These are phyloP conservation scores for Cardamine occulta DNA, from an alignment of 345 rosid species.

Conservation along the genomic window DNA sequence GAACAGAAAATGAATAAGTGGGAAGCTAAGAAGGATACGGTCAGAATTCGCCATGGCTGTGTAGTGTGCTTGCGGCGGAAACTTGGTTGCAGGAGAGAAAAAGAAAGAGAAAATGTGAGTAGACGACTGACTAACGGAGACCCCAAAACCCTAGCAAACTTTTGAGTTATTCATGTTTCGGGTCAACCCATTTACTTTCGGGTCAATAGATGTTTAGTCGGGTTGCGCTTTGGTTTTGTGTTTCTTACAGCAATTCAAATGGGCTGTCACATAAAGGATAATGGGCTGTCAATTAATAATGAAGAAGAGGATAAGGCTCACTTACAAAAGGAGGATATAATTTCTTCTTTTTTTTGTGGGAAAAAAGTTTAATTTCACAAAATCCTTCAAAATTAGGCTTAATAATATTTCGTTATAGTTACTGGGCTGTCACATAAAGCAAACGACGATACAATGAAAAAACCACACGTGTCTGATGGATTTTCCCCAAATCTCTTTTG, in stretches of 20 bases:
- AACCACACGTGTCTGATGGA: neutral
- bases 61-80: constrained; percentile 34
- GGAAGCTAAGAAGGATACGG: constrained; percentile 51
- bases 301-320: neutral
- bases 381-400: no score
- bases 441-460: constrained; percentile 1
- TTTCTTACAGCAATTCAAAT: neutral
- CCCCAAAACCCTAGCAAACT: constrained; percentile 26
- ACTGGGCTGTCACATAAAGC: neutral
- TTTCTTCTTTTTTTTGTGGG: no score
- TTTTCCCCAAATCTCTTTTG: neutral
- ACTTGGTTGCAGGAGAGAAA: constrained; percentile 25
- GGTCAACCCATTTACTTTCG: neutral
- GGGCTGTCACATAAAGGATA: no score
- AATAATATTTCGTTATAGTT: neutral
- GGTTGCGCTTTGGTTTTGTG: neutral
- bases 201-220: neutral
- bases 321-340: no score
- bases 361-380: no score
- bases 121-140: constrained; percentile 31
- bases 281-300: neutral
- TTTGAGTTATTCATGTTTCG: constrained; percentile 9
- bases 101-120: neutral
- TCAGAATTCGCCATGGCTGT: constrained; percentile 55
- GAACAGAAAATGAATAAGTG: constrained; percentile 7